Evolutionary conservation across 805 yeast species (phyloP).

Genomic region (Kurtzmaniella fragi): DNA sequence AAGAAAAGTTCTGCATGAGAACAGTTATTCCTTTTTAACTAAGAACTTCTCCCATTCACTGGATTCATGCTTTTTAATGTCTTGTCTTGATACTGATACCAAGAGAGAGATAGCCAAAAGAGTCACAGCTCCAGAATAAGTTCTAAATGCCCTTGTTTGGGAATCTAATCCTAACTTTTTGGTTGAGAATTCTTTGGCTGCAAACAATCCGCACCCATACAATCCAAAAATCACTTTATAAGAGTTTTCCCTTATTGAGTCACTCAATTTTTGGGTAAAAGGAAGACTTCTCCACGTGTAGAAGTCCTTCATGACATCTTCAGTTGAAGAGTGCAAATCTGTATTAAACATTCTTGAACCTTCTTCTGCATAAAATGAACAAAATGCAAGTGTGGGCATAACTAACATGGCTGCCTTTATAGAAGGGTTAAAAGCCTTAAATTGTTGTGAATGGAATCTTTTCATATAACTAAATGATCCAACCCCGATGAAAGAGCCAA

Average conservation of each 20-base stretch:
- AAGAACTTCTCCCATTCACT: conserved; percentile 4
- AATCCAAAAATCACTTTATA: conserved; percentile 30
- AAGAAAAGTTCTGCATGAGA: too few species aligned
- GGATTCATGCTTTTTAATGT: background rate
- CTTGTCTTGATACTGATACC: conserved; percentile 1
- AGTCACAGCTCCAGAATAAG: background rate
- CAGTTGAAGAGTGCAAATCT: conserved; percentile 27
- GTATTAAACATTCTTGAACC: conserved; percentile 41
- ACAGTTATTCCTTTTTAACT: background rate
- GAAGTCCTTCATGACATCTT: conserved; percentile 29
- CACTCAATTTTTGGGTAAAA: conserved; percentile 22
- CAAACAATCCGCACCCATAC: conserved; percentile 34
- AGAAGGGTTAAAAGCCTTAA: conserved; percentile 30
- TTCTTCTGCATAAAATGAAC: conserved; percentile 40
- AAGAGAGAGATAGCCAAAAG: background rate
- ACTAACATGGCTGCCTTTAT: conserved; percentile 33
- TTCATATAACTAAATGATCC: conserved; percentile 30
- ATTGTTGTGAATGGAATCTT: conserved; percentile 27
- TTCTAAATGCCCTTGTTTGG: conserved; percentile 1
- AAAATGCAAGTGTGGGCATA: conserved; percentile 35
- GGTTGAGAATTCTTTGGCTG: conserved; percentile 1
- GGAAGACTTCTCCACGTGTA: conserved; percentile 30
- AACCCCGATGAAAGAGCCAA: conserved; percentile 29
- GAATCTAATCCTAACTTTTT: conserved; percentile 1
- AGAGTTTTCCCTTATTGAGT: conserved; percentile 26